Evolutionary conservation across 2,329 filamentous ascomycete species (phyloP), one percentile per base, ranked within the genome.

Genomic region (Talaromyces sp.): DNA sequence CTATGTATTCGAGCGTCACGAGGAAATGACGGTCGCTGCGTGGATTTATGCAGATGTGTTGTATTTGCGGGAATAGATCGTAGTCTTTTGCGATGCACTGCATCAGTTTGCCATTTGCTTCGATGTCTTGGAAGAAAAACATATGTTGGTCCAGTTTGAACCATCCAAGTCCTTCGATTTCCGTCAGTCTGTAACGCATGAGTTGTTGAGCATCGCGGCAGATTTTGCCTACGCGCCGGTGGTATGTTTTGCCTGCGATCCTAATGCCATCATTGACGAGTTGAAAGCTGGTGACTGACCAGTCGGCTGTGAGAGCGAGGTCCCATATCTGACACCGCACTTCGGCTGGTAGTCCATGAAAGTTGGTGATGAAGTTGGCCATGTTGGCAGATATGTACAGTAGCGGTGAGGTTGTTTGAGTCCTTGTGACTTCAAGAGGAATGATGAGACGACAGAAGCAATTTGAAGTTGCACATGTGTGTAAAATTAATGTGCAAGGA

Each of bases 121-220:
- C 35, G 29, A 39, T 19, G 24, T 48, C 35, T 7, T 22, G 20
- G 4, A 48, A 40, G 35, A 40, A 40, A 8, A 47, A 40, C 3
- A 48, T 10, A 40, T 48, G 35, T 2, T 33, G 24, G 5, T 29
- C 29, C 6, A 48, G 30, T 7, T 48, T 11, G 11, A 48, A 40
- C 35, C 45, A 48, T 11, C 45, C 45, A 13, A 48, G 17, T 6
- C 35, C 35, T 37, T 40, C 22, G 13, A 48, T n/a, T 40, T 48
- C 13, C 3, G 9, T 48, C 1, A 11, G 27, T n/a, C 24, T 48
- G 11, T 7, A 39, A 13, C 24, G 2, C 37, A 49, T 49, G 27
- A 17, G n/a, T 20, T 41, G 27, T 6, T 24, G 47, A 35, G 47
- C 47, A 20, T 49, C 47, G 8, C 16, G 47, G 24, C 47, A 49